phyloP scores from a whole-genome alignment of 306 rosid species.

The Calophaca sinica region DNA sequence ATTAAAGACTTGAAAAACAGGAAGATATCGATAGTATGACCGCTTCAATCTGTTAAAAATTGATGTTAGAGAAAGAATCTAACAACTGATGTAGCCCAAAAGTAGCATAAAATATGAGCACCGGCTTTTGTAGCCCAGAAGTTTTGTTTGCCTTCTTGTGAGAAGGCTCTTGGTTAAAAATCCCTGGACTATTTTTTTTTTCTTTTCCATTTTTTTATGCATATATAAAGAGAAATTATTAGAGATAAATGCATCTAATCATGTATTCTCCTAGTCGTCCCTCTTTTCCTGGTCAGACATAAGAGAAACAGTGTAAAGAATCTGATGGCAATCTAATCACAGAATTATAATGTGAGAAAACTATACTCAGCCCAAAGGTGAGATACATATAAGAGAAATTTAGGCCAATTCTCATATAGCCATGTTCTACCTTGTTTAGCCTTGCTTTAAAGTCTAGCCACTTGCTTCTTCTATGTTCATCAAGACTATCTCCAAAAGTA shows the following conservation, averaged over 20 bases:
- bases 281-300: neutral
- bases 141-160: neutral
- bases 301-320: constrained; percentile 15
- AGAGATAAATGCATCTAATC: neutral
- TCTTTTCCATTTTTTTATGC: neutral
- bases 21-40: constrained; percentile 9
- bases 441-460: constrained; percentile 75
- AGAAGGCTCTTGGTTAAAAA: constrained; percentile 20
- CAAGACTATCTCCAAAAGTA: constrained; percentile 92
- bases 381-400: constrained; percentile 20
- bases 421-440: constrained; percentile 71
- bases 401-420: neutral
- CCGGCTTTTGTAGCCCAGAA: neutral
- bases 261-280: neutral
- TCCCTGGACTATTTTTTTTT: neutral
- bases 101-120: constrained; percentile 14
- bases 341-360: neutral
- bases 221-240: neutral
- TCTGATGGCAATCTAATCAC: neutral
- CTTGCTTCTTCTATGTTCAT: constrained; percentile 67
- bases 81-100: constrained; percentile 13
- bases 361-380: neutral
- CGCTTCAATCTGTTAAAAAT: neutral
- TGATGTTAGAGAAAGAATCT: too few species aligned
- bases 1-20: constrained; percentile 25